Conservation (phyloP, 805 yeast species). For the Candida easanensis region DNA sequence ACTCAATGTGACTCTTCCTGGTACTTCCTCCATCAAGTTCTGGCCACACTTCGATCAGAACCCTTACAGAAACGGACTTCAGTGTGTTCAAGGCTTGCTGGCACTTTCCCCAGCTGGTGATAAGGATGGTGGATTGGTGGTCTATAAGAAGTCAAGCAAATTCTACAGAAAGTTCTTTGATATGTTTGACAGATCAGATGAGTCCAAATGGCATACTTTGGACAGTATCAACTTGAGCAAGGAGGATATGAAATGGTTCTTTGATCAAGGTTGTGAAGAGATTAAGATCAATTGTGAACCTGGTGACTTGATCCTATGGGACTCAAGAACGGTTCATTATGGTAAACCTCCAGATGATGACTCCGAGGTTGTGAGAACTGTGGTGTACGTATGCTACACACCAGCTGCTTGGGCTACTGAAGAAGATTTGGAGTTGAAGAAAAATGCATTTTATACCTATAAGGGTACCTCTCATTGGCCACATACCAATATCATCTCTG, state of each 20-base stretch:
- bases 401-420: constrained; percentile 33
- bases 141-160: constrained; percentile 26
- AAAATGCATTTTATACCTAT: constrained; percentile 26
- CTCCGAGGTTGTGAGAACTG: constrained; percentile 27
- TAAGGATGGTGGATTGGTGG: constrained; percentile 33
- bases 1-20: constrained; percentile 30
- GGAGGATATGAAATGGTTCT: constrained; percentile 27
- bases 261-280: constrained; percentile 26
- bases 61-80: constrained; percentile 29
- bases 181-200: constrained; percentile 3
- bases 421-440: constrained; percentile 23
- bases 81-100: constrained; percentile 33
- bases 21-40: constrained; percentile 13
- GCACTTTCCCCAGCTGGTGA: constrained; percentile 27
- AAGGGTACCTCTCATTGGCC: constrained; percentile 33
- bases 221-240: constrained; percentile 21
- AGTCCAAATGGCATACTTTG: constrained; percentile 21
- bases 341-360: constrained; percentile 28
- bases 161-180: constrained; percentile 21
- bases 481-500: constrained; percentile 26
- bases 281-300: constrained; percentile 30
- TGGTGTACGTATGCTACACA: constrained; percentile 29
- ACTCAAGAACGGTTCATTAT: constrained; percentile 31
- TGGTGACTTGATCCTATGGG: constrained; percentile 35
- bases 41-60: constrained; percentile 36